These are phyloP conservation scores for Ormosia semicastrata DNA, from an alignment of 306 rosid genomes.

Conservation along the genomic window DNA sequence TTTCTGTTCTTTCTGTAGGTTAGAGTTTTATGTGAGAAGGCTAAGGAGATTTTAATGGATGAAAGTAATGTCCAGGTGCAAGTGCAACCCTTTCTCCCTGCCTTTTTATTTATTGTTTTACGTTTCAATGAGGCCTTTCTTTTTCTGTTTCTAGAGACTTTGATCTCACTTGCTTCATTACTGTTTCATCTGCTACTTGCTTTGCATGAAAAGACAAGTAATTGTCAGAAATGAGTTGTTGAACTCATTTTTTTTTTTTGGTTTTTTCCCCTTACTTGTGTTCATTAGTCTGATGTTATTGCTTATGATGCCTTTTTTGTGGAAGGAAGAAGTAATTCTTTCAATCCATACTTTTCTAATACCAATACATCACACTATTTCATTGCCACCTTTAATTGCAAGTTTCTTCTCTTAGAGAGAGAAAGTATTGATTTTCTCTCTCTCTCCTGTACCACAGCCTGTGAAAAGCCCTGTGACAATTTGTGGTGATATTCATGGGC, in stretches of 20 bases:
- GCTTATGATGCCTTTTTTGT: not conserved
- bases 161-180: conserved; percentile 8
- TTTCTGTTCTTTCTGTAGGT: conserved; percentile 46
- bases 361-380: not conserved
- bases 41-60: conserved; percentile 75
- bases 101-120: conserved; percentile 8
- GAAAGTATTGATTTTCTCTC: not conserved
- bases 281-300: not conserved
- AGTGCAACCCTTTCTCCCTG: conserved; percentile 39
- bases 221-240: not conserved
- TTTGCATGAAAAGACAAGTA: not conserved
- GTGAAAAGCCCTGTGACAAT: conserved; percentile 87
- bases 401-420: not conserved
- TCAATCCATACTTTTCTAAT: not conserved
- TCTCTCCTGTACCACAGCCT: conserved; percentile 50
- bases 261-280: not conserved
- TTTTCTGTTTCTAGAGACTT: not conserved
- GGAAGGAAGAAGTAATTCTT: not conserved
- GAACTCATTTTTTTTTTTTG: not conserved
- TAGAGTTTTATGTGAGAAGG: conserved; percentile 66
- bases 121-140: not conserved
- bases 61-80: conserved; percentile 86
- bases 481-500: conserved; percentile 87
- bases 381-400: not conserved
- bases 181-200: not conserved